Evolutionary conservation across 495 filamentous ascomycete genomes (phyloP).

Genomic region (Astrothelium subdiscretum): DNA sequence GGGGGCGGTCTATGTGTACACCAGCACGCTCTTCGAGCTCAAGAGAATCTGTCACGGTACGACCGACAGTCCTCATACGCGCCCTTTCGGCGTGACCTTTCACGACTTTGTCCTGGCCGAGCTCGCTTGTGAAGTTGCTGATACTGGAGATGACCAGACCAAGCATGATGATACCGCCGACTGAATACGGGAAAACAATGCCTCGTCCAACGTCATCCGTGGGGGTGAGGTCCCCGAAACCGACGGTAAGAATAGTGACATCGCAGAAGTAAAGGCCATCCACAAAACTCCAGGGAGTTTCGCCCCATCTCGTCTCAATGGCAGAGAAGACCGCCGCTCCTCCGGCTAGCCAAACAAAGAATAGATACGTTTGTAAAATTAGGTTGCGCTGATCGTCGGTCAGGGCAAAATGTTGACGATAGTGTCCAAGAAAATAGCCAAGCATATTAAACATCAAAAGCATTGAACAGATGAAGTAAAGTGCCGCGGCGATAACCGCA

Average conservation of each 20-base stretch:
- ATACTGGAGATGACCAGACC: conserved; percentile 33
- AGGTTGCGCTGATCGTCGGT: conserved; percentile 60
- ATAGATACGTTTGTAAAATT: conserved; percentile 52
- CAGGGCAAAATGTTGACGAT: conserved; percentile 62
- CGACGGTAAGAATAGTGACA: conserved; percentile 54
- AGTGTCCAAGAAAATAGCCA: conserved; percentile 65
- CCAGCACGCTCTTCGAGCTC: conserved; percentile 17
- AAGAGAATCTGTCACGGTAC: conserved; percentile 37
- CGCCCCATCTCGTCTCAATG: conserved; percentile 23
- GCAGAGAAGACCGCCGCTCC: conserved; percentile 46
- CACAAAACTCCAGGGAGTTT: conserved; percentile 31
- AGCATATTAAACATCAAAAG: conserved; percentile 67
- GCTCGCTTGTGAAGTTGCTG: conserved; percentile 44
- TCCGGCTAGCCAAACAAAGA: conserved; percentile 50
- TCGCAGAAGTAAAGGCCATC: conserved; percentile 55
- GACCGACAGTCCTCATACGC: conserved; percentile 44
- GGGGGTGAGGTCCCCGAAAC: conserved; percentile 49
- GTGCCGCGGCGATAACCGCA: conserved; percentile 53
- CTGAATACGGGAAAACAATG: conserved; percentile 33
- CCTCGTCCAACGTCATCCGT: conserved; percentile 31
- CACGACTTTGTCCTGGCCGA: conserved; percentile 56
- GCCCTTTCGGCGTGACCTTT: conserved; percentile 48
- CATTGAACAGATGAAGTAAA: conserved; percentile 53
- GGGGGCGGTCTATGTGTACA: conserved; percentile 8
- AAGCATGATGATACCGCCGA: conserved; percentile 36